Evolutionary conservation across 148 eudicot species (phyloP).

Genomic region (Vaccinium corymbosum): DNA sequence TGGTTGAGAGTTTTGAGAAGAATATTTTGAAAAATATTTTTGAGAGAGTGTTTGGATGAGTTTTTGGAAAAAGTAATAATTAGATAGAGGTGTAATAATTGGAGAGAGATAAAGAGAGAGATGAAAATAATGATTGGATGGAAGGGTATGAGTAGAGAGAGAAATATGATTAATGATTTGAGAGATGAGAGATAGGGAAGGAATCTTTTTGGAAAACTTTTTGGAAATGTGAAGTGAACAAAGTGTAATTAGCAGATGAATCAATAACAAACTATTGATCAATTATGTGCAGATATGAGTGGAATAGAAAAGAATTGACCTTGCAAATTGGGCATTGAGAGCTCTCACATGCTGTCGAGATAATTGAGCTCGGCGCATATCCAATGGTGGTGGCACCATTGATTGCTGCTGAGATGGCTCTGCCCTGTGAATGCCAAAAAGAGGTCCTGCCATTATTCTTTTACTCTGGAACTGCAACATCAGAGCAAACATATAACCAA

Average conservation of each 20-base stretch:
- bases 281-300: neutral
- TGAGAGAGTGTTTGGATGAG: no score
- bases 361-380: conserved; percentile 57
- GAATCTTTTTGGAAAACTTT: no score
- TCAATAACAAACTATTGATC: neutral
- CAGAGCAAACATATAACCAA: conserved; percentile 12
- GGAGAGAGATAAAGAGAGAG: no score
- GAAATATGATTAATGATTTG: no score
- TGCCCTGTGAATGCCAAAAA: conserved; percentile 38
- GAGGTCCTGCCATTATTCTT: conserved; percentile 50
- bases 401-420: conserved; percentile 44
- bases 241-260: neutral
- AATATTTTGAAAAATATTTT: no score
- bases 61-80: no score
- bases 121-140: no score
- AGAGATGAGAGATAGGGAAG: no score
- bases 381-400: conserved; percentile 42
- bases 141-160: no score
- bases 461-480: conserved; percentile 59
- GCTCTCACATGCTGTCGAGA: conserved; percentile 90
- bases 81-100: no score
- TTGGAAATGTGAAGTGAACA: no score
- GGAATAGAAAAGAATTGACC: conserved; percentile 41
- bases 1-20: no score
- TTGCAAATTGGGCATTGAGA: conserved; percentile 88